phyloP scores from a whole-genome alignment of 352 stramenopile species.

The Blastocystis sp. region DNA sequence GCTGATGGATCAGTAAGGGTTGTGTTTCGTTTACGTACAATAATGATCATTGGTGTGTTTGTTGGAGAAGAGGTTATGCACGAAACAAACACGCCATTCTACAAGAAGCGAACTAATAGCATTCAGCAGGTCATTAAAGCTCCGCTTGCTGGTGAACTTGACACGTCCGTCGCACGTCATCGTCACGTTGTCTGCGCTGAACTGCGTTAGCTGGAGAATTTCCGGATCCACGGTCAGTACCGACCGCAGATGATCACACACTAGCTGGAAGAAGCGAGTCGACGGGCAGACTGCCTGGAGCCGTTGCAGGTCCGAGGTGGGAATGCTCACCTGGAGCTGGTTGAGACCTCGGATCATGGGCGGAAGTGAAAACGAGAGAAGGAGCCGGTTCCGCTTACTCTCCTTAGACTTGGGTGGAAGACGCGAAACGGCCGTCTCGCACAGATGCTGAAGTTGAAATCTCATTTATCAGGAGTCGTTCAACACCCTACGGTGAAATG shows the following conservation, averaged over 20 bases:
- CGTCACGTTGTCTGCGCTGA: background rate
- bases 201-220: background rate
- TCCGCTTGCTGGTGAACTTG: background rate
- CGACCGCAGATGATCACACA: background rate
- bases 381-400: background rate
- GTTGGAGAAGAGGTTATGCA: background rate
- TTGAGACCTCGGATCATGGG: background rate
- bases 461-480: background rate
- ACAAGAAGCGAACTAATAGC: background rate
- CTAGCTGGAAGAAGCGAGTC: background rate
- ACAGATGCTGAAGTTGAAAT: background rate
- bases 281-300: background rate
- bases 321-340: background rate
- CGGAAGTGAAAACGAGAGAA: slow-evolving; percentile 11
- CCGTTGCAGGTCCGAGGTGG: background rate
- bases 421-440: background rate
- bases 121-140: background rate
- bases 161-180: background rate
- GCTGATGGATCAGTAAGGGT: slow-evolving; percentile 50
- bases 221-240: slow-evolving; percentile 11
- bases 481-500: background rate
- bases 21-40: slow-evolving; percentile 54
- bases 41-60: slow-evolving; percentile 30
- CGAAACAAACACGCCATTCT: background rate
- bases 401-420: no score